phyloP scores from a whole-genome alignment of 2,329 filamentous ascomycete genomes.

The Penicillium sp. region DNA sequence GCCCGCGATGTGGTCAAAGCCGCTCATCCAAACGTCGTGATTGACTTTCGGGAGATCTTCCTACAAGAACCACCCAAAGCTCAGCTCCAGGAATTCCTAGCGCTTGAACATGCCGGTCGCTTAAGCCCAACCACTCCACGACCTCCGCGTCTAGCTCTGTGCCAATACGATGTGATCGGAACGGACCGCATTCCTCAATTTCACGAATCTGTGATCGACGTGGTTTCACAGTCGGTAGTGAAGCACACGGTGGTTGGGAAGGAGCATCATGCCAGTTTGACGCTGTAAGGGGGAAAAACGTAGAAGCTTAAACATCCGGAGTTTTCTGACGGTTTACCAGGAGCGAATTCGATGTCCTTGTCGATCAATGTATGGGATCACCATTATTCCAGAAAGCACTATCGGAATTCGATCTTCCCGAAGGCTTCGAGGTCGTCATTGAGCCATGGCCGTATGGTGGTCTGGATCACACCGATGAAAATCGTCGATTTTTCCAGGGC shows the following conservation, averaged over 20 bases:
- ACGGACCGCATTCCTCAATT: conserved; percentile 52
- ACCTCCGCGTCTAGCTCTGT: conserved; percentile 51
- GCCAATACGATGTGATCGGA: conserved; percentile 57
- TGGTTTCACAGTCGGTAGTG: conserved; percentile 43
- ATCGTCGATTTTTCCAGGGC: conserved; percentile 51
- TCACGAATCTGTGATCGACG: conserved; percentile 53
- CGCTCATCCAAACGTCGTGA: conserved; percentile 29
- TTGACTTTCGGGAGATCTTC: conserved; percentile 51
- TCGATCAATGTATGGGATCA: conserved; percentile 52
- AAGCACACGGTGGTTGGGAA: conserved; percentile 48
- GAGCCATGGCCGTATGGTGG: conserved; percentile 59
- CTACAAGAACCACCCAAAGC: conserved; percentile 52
- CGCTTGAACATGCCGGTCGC: conserved; percentile 48
- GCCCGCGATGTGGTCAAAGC: conserved; percentile 35
- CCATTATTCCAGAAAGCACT: conserved; percentile 52
- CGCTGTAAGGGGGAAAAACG: conserved; percentile 33
- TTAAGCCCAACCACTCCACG: conserved; percentile 41
- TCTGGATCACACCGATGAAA: conserved; percentile 47
- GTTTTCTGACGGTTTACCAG: conserved; percentile 18
- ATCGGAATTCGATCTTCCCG: conserved; percentile 52
- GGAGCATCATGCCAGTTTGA: conserved; percentile 49
- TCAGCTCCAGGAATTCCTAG: conserved; percentile 48
- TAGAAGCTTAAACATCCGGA: neutral
- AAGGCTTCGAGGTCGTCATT: conserved; percentile 55
- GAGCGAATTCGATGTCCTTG: conserved; percentile 48